Evolutionary conservation across 306 rosid species (phyloP).

Genomic region (Acacia crassicarpa): DNA sequence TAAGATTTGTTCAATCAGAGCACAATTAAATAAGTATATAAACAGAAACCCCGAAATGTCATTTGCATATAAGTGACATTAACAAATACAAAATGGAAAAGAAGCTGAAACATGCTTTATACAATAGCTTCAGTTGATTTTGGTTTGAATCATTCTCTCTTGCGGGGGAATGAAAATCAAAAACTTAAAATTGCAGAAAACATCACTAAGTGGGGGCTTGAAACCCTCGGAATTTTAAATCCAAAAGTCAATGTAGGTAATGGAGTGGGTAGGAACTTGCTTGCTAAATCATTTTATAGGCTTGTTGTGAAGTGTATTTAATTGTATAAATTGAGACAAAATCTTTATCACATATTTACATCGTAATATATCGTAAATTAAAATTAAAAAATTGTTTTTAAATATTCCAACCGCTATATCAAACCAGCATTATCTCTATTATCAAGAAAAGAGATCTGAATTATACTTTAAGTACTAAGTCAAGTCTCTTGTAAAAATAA

Average conservation of each 20-base stretch:
- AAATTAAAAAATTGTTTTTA: neutral
- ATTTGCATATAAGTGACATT: conserved; percentile 3
- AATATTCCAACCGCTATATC: no score
- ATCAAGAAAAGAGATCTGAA: no score
- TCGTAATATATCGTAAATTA: no score
- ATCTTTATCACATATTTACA: no score
- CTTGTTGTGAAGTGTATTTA: no score
- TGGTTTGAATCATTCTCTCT: neutral
- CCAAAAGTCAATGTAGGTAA: conserved; percentile 38
- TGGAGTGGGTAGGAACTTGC: conserved; percentile 32
- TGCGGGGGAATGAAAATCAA: neutral
- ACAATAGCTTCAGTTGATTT: conserved; percentile 6
- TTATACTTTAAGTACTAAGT: no score
- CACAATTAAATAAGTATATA: neutral
- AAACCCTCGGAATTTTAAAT: conserved; percentile 6
- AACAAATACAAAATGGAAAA: conserved; percentile 2
- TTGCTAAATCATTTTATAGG: conserved; percentile 22
- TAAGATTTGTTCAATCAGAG: neutral
- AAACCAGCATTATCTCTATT: no score
- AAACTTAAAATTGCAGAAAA: neutral
- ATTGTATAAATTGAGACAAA: no score
- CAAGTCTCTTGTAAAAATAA: no score
- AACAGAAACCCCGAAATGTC: neutral
- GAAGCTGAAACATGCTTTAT: conserved; percentile 19
- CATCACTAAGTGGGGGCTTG: neutral